Base-by-base conservation (phyloP, 306 rosid genomes). In the Quercus robur region DNA sequence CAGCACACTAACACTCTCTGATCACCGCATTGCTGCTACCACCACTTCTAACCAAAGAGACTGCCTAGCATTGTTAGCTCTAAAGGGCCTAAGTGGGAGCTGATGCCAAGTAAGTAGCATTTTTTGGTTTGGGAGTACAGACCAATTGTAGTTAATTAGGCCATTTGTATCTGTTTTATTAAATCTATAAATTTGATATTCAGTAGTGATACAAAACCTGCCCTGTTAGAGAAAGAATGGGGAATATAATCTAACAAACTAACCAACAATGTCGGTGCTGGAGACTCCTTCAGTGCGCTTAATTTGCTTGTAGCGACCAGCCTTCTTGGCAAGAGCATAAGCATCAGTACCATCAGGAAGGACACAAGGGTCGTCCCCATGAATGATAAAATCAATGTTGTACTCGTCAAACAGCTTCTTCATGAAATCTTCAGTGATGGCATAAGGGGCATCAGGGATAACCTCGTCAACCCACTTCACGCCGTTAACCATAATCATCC, bases 381-480 rank as follows among this genome's bases (percentile, higher is more conserved):
- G 91, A 70, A 88, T 88, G 63, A 88, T 88, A 38, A 81, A 88
- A 80, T 88, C 91, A 46, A 88, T 88, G 10, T 80, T 71, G 77
- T 88, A 88, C 52, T 86, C 91, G 62, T 85, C 91, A 55, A 88
- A 88, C 19, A 88, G 86, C 80, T 84, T 88, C 84, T 81, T 88
- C 91, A 88, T 88, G 79, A 88, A 88, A 57, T 88, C 89, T 72
- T 88, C 91, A 0, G 91, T 88, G 74, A 88, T 88, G 33, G 91
- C 91, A 81, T 88, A 88, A 4, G 91, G 91, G 19, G 91, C 91
- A 41, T 88, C 89, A 6, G 91, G 85, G 35, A 88, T 88, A 23
- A 88, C 87, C 88, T 88, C 88, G 73, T 88, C 91, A 20, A 88
- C 91, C 91, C 91, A 88, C 77, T 88, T 88, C 75, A 88, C 88